Conservation (phyloP, 306 rosid species). For the barrel medic (Medicago truncatula) region DNA sequence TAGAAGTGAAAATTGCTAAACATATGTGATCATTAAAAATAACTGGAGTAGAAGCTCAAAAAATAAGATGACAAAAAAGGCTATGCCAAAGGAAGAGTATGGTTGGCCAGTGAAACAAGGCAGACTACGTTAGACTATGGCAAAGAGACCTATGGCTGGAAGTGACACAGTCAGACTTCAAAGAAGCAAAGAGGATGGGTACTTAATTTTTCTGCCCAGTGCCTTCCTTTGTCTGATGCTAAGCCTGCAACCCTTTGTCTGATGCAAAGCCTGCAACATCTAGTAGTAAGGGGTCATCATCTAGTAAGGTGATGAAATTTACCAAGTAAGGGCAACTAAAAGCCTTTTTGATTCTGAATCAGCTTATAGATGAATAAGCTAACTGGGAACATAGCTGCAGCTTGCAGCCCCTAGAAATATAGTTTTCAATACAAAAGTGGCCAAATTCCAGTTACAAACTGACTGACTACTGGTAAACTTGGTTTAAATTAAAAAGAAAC, state of each 20-base stretch:
- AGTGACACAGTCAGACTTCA: slow-evolving; percentile 16
- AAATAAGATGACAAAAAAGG: slow-evolving; percentile 16
- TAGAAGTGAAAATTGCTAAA: slow-evolving; percentile 19
- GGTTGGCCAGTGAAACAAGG: background rate
- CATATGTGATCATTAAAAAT: background rate
- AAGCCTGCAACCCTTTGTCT: slow-evolving; percentile 28
- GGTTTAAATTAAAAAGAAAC: slow-evolving; percentile 35
- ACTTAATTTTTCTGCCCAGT: slow-evolving; percentile 17
- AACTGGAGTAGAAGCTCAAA: slow-evolving; percentile 4
- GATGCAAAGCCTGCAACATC: slow-evolving; percentile 27
- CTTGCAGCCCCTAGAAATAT: slow-evolving; percentile 23
- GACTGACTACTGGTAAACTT: slow-evolving; percentile 25
- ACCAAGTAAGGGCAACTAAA: slow-evolving; percentile 20
- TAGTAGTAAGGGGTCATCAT: slow-evolving; percentile 24
- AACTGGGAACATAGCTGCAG: slow-evolving; percentile 20
- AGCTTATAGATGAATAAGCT: slow-evolving; percentile 25
- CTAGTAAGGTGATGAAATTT: slow-evolving; percentile 14
- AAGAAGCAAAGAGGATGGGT: slow-evolving; percentile 11
- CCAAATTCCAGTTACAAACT: slow-evolving; percentile 30
- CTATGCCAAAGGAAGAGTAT: slow-evolving; percentile 1
- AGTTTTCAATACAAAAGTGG: background rate
- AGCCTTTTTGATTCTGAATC: slow-evolving; percentile 30
- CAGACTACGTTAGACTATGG: background rate
- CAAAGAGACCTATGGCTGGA: slow-evolving; percentile 13
- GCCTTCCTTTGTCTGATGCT: slow-evolving; percentile 12